These are phyloP conservation scores for Daldinia vernicosa DNA, from an alignment of 495 filamentous ascomycete genomes.

Conservation along the genomic window DNA sequence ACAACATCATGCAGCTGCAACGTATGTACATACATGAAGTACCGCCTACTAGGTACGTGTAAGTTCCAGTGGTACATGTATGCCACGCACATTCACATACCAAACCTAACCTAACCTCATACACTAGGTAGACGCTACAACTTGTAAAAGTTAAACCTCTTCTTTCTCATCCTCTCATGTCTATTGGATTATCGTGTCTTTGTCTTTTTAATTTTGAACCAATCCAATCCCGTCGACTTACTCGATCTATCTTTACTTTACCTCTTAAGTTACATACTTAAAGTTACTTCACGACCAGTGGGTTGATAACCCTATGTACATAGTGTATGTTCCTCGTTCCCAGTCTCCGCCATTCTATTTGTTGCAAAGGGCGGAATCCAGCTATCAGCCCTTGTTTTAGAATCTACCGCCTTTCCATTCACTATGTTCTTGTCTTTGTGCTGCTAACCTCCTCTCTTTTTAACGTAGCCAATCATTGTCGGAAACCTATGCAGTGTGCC, in stretches of 20 bases:
- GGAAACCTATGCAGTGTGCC: conserved; percentile 36
- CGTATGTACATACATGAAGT: not conserved
- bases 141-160: not conserved
- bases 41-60: not conserved
- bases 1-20: conserved; percentile 8
- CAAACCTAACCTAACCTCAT: not conserved
- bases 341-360: conserved; percentile 31
- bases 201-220: not conserved
- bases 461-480: conserved; percentile 22
- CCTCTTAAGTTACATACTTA: too few relatives aligned
- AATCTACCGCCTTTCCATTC: conserved; percentile 20
- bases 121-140: not conserved
- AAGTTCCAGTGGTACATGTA: not conserved
- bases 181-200: conserved; percentile 1
- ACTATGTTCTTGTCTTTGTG: conserved; percentile 27
- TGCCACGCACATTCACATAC: conserved; percentile 2
- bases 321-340: conserved; percentile 11
- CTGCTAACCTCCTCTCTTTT: conserved; percentile 17
- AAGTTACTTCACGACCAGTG: conserved; percentile 3
- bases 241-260: conserved; percentile 5
- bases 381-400: conserved; percentile 39
- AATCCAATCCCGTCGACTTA: not conserved
- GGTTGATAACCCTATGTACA: not conserved
- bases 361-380: conserved; percentile 31
- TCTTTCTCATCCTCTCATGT: not conserved